Evolutionary conservation across 192 early-diverging fungal genomes (phyloP).

Genomic region (Coemansia furcata): DNA sequence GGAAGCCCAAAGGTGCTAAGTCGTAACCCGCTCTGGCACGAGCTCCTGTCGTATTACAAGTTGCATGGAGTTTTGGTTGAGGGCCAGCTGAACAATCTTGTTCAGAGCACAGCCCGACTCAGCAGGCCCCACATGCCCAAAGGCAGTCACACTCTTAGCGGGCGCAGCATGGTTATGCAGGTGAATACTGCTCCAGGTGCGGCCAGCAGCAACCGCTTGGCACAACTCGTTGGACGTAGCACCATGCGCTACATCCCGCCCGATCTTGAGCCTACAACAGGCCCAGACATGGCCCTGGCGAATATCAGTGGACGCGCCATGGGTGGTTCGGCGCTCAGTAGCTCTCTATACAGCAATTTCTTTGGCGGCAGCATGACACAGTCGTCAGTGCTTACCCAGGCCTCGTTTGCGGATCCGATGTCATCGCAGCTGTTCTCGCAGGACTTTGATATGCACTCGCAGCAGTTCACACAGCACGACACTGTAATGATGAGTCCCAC

Average conservation of each 20-base stretch:
- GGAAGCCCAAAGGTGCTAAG: conserved; percentile 95
- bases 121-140: conserved; percentile 61
- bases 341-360: conserved; percentile 29
- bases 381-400: conserved; percentile 29
- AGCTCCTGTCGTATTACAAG: conserved; percentile 92
- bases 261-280: conserved; percentile 25
- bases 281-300: not conserved
- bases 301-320: not conserved
- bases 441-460: conserved; percentile 33
- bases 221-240: conserved; percentile 49
- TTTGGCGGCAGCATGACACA: conserved; percentile 14
- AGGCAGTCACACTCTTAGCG: conserved; percentile 33
- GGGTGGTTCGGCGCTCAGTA: not conserved
- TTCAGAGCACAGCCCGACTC: conserved; percentile 87
- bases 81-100: conserved; percentile 85
- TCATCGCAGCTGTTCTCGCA: conserved; percentile 40
- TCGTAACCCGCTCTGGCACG: conserved; percentile 94
- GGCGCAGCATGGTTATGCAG: conserved; percentile 33
- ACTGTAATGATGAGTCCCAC: conserved; percentile 31
- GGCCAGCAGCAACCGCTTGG: conserved; percentile 41
- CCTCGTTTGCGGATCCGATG: conserved; percentile 25
- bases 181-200: conserved; percentile 34
- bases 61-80: conserved; percentile 87
- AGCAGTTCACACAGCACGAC: conserved; percentile 44
- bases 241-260: conserved; percentile 52